Conservation (phyloP, 306 rosid genomes). For the Morella rubra region DNA sequence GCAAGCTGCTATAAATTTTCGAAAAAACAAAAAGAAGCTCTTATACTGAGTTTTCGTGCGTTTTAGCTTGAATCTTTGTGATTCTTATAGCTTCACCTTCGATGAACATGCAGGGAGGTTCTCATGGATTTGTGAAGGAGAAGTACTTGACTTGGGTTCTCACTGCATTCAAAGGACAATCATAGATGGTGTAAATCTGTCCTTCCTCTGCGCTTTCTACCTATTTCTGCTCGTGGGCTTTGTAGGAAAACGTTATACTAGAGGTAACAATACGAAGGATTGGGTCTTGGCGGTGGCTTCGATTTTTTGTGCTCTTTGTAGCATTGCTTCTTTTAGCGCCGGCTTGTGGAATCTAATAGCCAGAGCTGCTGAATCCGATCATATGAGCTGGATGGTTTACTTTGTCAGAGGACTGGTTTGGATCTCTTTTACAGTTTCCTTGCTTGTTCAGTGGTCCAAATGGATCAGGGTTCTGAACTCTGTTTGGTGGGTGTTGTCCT, state of each 20-base stretch:
- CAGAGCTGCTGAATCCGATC: constrained; percentile 12
- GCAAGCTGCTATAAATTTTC: background rate
- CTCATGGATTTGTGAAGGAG: constrained; percentile 45
- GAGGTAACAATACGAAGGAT: constrained; percentile 26
- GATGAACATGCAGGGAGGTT: constrained; percentile 35
- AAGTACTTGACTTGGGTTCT: constrained; percentile 38
- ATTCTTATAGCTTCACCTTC: background rate
- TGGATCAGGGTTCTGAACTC: constrained; percentile 39
- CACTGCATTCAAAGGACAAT: constrained; percentile 41
- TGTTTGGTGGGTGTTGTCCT: constrained; percentile 61
- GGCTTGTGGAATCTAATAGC: constrained; percentile 43
- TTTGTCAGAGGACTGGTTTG: constrained; percentile 47
- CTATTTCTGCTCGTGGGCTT: constrained; percentile 22
- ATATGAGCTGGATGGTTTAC: constrained; percentile 32
- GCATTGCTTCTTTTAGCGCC: constrained; percentile 40
- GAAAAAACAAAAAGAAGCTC: too few species aligned
- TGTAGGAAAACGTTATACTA: constrained; percentile 22
- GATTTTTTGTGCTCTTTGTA: constrained; percentile 38
- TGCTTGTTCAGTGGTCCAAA: constrained; percentile 45
- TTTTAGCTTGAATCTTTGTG: background rate
- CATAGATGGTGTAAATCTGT: constrained; percentile 33
- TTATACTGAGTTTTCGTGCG: background rate
- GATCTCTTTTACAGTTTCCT: constrained; percentile 49
- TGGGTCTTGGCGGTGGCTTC: constrained; percentile 36
- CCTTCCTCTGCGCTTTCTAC: constrained; percentile 42